Evolutionary conservation across 345 rosid genomes (phyloP).

Genomic region (Rhodamnia rubescens): DNA sequence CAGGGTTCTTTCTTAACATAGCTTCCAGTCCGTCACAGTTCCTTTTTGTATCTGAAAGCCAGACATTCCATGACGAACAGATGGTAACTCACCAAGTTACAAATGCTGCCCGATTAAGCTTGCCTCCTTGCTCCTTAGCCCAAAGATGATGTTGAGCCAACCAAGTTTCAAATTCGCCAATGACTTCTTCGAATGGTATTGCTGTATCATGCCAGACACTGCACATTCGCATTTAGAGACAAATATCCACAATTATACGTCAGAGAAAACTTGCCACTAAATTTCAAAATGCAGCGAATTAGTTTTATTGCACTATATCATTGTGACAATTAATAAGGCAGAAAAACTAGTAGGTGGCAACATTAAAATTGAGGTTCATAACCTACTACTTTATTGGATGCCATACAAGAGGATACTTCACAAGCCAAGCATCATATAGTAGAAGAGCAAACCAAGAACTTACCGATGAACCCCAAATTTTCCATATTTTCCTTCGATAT

Average conservation of each 20-base stretch:
- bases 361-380: background rate
- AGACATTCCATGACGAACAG: background rate
- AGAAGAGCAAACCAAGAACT: conserved; percentile 5
- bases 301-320: background rate
- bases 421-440: background rate
- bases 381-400: background rate
- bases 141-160: conserved; percentile 52
- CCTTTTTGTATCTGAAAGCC: background rate
- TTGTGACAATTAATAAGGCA: background rate
- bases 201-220: conserved; percentile 99
- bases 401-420: background rate
- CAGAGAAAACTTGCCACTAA: background rate
- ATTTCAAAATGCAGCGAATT: background rate
- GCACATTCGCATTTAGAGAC: background rate
- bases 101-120: conserved; percentile 65
- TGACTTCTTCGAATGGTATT: conserved; percentile 62
- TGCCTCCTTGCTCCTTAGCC: conserved; percentile 36
- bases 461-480: conserved; percentile 89
- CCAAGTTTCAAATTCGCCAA: conserved; percentile 81
- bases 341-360: background rate
- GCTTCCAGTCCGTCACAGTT: background rate
- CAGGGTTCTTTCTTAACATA: background rate
- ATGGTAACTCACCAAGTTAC: conserved; percentile 62
- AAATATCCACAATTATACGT: background rate
- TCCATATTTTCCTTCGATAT: conserved; percentile 79